These are phyloP conservation scores for Pythium myriotylum DNA, from an alignment of 352 stramenopile species.

Conservation along the genomic window DNA sequence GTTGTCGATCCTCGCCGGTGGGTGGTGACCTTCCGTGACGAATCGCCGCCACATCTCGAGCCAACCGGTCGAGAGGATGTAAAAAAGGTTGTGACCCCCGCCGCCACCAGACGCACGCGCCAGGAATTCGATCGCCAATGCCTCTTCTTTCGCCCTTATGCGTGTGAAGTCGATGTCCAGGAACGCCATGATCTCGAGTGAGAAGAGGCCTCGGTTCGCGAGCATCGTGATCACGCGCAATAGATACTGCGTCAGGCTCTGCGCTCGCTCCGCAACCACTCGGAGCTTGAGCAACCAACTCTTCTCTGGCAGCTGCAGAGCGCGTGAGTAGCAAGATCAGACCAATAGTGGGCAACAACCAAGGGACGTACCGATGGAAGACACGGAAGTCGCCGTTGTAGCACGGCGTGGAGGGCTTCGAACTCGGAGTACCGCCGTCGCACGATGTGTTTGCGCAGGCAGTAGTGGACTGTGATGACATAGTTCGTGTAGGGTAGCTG, in stretches of 20 bases:
- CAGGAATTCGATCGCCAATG: conserved; percentile 44
- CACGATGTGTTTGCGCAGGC: conserved; percentile 65
- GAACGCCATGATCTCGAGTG: conserved; percentile 69
- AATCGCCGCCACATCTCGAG: conserved; percentile 57
- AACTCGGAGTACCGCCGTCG: conserved; percentile 73
- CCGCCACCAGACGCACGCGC: conserved; percentile 16
- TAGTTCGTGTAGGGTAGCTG: conserved; percentile 76
- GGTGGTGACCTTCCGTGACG: conserved; percentile 13
- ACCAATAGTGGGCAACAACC: too few relatives aligned
- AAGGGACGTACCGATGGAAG: conserved; percentile 37
- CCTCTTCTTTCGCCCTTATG: conserved; percentile 65
- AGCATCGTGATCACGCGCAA: conserved; percentile 55
- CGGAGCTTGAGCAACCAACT: conserved; percentile 50
- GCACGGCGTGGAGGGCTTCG: conserved; percentile 39
- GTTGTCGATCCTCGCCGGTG: conserved; percentile 43
- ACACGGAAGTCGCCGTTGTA: conserved; percentile 51
- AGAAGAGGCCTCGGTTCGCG: conserved; percentile 55
- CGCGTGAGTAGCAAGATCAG: too few relatives aligned
- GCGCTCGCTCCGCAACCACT: conserved; percentile 39
- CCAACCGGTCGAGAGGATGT: conserved; percentile 42
- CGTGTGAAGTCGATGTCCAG: conserved; percentile 58
- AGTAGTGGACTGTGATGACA: conserved; percentile 73
- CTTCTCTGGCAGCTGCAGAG: conserved; percentile 39
- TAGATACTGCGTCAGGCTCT: conserved; percentile 47
- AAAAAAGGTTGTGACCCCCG: conserved; percentile 33